These are phyloP conservation scores for Saxispiralis lemnorum DNA, from an alignment of 495 filamentous ascomycete genomes.

Conservation along the genomic window DNA sequence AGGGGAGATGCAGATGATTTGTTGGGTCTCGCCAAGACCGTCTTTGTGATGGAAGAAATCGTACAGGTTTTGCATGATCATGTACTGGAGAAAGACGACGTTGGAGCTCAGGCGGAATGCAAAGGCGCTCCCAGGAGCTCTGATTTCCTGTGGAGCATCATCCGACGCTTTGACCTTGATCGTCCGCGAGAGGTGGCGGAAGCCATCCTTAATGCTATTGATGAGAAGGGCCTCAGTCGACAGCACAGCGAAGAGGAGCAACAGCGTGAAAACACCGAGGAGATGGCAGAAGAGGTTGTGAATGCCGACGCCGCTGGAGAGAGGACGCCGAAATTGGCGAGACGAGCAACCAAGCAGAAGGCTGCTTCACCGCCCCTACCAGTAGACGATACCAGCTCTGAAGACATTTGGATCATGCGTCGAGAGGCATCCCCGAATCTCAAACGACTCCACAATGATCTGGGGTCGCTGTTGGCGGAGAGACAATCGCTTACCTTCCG, in stretches of 20 bases:
- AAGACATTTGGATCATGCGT: slow-evolving; percentile 77
- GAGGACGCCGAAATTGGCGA: slow-evolving; percentile 1
- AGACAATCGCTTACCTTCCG: slow-evolving; percentile 40
- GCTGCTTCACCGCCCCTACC: slow-evolving; percentile 6
- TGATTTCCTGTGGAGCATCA: slow-evolving; percentile 31
- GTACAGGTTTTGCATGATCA: slow-evolving; percentile 29
- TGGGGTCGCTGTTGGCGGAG: slow-evolving; percentile 39
- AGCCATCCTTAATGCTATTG: slow-evolving; percentile 59
- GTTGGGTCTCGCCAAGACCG: slow-evolving; percentile 60
- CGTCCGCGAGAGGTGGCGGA: slow-evolving; percentile 50
- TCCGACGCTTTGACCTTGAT: slow-evolving; percentile 46
- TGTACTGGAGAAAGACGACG: slow-evolving; percentile 2
- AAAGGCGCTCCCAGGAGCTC: too few species aligned
- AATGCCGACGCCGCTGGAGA: slow-evolving; percentile 35
- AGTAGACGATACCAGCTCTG: slow-evolving; percentile 20
- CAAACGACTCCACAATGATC: slow-evolving; percentile 43
- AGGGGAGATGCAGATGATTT: slow-evolving; percentile 91
- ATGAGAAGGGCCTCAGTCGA: slow-evolving; percentile 75
- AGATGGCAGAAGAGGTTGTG: slow-evolving; percentile 38
- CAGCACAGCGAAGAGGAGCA: slow-evolving; percentile 56
- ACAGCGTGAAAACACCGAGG: slow-evolving; percentile 4
- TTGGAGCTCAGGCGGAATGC: too few species aligned
- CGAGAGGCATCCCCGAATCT: slow-evolving; percentile 46
- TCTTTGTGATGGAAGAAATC: slow-evolving; percentile 59
- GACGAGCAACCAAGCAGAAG: slow-evolving; percentile 1